Evolutionary conservation across 2,329 filamentous ascomycete genomes (phyloP).

Genomic region (Colletotrichum eleusines): DNA sequence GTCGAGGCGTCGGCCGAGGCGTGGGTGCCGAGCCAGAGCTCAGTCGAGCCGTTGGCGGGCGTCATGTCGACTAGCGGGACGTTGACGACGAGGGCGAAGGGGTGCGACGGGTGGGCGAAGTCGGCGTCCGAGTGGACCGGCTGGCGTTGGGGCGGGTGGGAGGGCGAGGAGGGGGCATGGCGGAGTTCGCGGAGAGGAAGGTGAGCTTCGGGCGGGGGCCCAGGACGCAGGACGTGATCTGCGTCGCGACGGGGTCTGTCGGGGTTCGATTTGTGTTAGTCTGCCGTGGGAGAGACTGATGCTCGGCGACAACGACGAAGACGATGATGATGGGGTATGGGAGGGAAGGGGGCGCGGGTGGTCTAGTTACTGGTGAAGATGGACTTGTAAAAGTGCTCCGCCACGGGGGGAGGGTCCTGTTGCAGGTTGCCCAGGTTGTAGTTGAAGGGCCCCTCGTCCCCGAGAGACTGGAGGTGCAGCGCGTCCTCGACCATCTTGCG

Average conservation of each 20-base stretch:
- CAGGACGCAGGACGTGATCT: constrained; percentile 66
- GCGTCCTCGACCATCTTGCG: constrained; percentile 71
- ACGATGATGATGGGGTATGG: background rate
- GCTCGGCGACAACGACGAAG: background rate
- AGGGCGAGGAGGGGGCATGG: constrained; percentile 63
- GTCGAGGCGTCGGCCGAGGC: constrained; percentile 47
- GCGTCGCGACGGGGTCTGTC: constrained; percentile 65
- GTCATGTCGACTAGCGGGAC: constrained; percentile 64
- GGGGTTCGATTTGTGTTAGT: background rate
- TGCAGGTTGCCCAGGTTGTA: constrained; percentile 73
- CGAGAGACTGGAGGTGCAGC: constrained; percentile 60
- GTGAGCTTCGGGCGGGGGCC: constrained; percentile 67
- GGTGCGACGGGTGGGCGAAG: constrained; percentile 65
- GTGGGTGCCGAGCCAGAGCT: constrained; percentile 71
- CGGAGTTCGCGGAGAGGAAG: constrained; percentile 69
- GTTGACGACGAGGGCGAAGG: constrained; percentile 68
- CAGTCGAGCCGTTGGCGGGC: constrained; percentile 66
- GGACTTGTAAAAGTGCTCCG: constrained; percentile 59
- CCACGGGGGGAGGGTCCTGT: constrained; percentile 68
- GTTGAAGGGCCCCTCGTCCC: constrained; percentile 69
- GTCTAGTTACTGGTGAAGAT: constrained; percentile 65
- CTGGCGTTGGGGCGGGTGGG: constrained; percentile 57
- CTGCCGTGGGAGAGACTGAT: background rate
- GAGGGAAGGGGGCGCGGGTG: background rate
- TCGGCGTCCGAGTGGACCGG: constrained; percentile 72